phyloP scores from a whole-genome alignment of 331 rosid species.

The Telfairia occidentalis region DNA sequence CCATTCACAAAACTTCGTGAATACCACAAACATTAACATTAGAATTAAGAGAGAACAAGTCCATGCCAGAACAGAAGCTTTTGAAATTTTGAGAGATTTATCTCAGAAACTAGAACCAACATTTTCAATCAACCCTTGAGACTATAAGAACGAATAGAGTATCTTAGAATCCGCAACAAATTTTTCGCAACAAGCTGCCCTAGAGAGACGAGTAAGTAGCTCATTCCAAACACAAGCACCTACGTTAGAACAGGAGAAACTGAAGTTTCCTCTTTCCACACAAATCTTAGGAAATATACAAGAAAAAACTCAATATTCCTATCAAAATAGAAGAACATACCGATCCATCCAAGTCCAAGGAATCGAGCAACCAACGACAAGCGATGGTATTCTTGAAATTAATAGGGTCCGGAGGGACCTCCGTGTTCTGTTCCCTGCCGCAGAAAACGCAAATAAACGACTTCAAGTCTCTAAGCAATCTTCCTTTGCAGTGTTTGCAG shows the following conservation, averaged over 20 bases:
- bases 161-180: neutral
- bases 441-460: conserved; percentile 65
- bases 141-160: neutral
- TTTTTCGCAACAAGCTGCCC: neutral
- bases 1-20: neutral
- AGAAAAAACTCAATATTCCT: neutral
- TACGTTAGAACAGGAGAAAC: neutral
- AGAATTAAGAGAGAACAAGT: neutral
- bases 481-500: conserved; percentile 64
- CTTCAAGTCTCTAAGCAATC: conserved; percentile 48
- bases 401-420: conserved; percentile 63
- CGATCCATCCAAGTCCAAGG: conserved; percentile 60
- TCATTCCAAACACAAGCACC: neutral
- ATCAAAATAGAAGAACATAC: conserved; percentile 20
- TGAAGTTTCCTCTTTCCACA: neutral
- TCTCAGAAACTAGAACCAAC: neutral
- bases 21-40: neutral
- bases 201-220: neutral
- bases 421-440: conserved; percentile 41
- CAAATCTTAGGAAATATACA: neutral
- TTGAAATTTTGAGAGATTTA: neutral
- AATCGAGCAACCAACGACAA: conserved; percentile 62
- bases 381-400: conserved; percentile 52
- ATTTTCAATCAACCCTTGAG: neutral
- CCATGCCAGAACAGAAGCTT: neutral